Evolutionary conservation across 2,329 filamentous ascomycete genomes (phyloP).

Genomic region (Chaetomium sp.): DNA sequence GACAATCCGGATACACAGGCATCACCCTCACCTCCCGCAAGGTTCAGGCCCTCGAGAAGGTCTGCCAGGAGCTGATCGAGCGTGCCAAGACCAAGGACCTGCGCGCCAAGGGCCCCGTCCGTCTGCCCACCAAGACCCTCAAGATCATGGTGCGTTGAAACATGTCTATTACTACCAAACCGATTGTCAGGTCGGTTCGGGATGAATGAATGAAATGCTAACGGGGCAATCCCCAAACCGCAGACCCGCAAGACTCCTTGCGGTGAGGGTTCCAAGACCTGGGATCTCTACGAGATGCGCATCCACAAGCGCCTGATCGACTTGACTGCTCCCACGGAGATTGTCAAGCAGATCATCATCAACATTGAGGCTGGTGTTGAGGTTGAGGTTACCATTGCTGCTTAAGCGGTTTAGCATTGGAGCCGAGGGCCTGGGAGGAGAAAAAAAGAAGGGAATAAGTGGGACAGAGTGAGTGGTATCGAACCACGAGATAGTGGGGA

Average conservation of each 20-base stretch:
- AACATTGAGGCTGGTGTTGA: constrained; percentile 93
- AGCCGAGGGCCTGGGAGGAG: constrained; percentile 2
- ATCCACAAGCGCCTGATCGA: constrained; percentile 99
- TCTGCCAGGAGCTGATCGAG: constrained; percentile 97
- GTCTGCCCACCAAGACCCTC: constrained; percentile 34
- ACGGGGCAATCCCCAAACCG: constrained; percentile 44
- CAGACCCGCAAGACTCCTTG: constrained; percentile 98
- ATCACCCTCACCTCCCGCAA: constrained; percentile 63
- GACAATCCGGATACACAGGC: constrained; percentile 17
- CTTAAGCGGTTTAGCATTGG: no score
- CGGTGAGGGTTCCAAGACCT: constrained; percentile 99
- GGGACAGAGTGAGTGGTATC: neutral
- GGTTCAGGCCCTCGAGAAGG: constrained; percentile 93
- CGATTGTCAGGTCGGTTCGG: no score
- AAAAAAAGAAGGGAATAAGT: constrained; percentile 6
- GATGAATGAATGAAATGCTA: neutral
- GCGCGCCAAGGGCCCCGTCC: constrained; percentile 95
- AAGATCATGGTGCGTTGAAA: constrained; percentile 22
- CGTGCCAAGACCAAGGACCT: constrained; percentile 98
- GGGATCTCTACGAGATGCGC: constrained; percentile 98
- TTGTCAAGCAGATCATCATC: constrained; percentile 94
- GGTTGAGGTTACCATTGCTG: constrained; percentile 88
- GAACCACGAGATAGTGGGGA: no score
- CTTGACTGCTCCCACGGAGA: constrained; percentile 94
- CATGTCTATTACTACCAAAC: no score